phyloP scores from a whole-genome alignment of 208 protist species.

The Leishmania guyanensis region DNA sequence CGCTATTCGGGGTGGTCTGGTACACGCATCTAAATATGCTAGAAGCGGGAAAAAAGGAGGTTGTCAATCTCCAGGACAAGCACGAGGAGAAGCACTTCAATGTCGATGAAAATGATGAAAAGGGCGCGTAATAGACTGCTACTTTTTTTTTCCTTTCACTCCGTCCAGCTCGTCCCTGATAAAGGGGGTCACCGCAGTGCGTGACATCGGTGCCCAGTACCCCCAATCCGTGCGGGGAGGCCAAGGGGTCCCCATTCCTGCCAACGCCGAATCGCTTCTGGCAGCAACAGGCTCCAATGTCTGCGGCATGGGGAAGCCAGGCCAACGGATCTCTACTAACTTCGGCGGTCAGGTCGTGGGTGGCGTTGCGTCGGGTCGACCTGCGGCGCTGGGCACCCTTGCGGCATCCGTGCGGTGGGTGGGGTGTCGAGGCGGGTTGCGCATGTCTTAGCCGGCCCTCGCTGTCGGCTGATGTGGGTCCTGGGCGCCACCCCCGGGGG shows the following conservation, averaged over 20 bases:
- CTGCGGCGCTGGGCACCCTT: neutral
- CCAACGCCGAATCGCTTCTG: neutral
- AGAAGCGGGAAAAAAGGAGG: constrained; percentile 28
- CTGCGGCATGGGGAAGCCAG: neutral
- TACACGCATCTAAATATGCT: constrained; percentile 74
- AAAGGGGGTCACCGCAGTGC: neutral
- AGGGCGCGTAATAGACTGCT: neutral
- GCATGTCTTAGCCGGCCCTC: neutral
- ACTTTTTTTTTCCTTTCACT: neutral
- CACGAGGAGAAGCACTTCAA: constrained; percentile 7
- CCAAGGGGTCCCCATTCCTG: too few species aligned
- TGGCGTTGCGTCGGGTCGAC: neutral
- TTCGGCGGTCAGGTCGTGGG: neutral
- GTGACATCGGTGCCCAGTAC: neutral
- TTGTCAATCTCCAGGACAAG: constrained; percentile 1
- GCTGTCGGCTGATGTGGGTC: neutral
- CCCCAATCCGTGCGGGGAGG: neutral
- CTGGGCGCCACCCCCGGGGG: neutral
- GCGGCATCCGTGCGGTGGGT: neutral
- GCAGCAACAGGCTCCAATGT: neutral
- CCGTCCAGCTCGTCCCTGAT: neutral
- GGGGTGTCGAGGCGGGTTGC: neutral
- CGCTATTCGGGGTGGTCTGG: constrained; percentile 72
- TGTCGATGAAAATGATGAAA: neutral
- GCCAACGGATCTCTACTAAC: neutral